Conservation (phyloP, 2,329 filamentous ascomycete genomes). For the Talaromyces marneffei region DNA sequence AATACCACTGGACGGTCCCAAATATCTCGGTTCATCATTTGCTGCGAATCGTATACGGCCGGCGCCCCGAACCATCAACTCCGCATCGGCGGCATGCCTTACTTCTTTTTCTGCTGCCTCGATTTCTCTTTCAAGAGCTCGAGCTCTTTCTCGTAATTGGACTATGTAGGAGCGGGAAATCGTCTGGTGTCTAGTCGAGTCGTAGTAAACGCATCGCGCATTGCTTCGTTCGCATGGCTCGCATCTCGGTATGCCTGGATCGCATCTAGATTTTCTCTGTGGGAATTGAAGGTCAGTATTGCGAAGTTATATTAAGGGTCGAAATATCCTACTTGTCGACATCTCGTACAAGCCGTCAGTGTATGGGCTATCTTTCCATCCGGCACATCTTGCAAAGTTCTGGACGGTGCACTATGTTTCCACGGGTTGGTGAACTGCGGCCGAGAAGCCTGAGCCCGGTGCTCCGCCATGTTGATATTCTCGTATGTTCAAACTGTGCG, state of each 20-base stretch:
- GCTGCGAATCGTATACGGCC: slow-evolving; percentile 80
- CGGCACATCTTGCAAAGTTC: slow-evolving; percentile 25
- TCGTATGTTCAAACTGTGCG: neutral
- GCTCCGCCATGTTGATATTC: slow-evolving; percentile 19
- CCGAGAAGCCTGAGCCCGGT: slow-evolving; percentile 15
- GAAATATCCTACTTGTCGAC: slow-evolving; percentile 39
- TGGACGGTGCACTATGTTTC: slow-evolving; percentile 23
- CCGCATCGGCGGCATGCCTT: slow-evolving; percentile 62
- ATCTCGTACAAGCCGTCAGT: slow-evolving; percentile 46
- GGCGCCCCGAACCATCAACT: slow-evolving; percentile 80
- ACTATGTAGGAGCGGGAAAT: slow-evolving; percentile 91
- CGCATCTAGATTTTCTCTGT: slow-evolving; percentile 92
- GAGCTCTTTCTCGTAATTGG: slow-evolving; percentile 79
- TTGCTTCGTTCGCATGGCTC: slow-evolving; percentile 88
- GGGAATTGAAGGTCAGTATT: slow-evolving; percentile 2
- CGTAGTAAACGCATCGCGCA: slow-evolving; percentile 90
- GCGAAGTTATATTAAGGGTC: slow-evolving; percentile 2
- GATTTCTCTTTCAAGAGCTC: slow-evolving; percentile 74
- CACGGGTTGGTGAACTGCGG: slow-evolving; percentile 25
- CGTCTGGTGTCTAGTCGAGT: slow-evolving; percentile 76
- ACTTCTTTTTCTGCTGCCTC: slow-evolving; percentile 73
- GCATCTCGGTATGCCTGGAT: slow-evolving; percentile 85
- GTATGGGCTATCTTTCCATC: slow-evolving; percentile 43
- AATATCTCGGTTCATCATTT: slow-evolving; percentile 80
- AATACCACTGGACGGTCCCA: slow-evolving; percentile 91